Evolutionary conservation across 306 rosid genomes (phyloP).

Genomic region (Vicia villosa): DNA sequence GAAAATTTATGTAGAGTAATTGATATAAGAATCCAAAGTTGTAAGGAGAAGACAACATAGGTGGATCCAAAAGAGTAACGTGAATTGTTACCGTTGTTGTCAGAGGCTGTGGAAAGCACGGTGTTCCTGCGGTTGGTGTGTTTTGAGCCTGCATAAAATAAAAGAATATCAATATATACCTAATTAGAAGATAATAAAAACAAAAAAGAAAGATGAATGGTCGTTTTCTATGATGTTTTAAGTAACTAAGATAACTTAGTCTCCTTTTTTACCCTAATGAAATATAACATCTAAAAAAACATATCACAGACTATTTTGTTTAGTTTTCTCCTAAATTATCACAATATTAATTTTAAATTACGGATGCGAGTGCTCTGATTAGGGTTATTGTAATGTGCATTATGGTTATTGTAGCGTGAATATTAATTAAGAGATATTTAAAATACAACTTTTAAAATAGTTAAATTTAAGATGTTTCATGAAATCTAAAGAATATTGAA

Average conservation of each 20-base stretch:
- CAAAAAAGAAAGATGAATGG: not conserved
- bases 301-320: not conserved
- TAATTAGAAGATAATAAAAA: not conserved
- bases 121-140: slow-evolving; percentile 60
- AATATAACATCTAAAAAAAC: not conserved
- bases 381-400: too few species aligned
- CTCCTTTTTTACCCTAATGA: not conserved
- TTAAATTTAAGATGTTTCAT: too few species aligned
- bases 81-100: slow-evolving; percentile 53
- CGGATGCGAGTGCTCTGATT: too few species aligned
- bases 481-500: too few species aligned
- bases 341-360: too few species aligned
- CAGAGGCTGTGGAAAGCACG: slow-evolving; percentile 65
- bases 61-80: slow-evolving; percentile 50
- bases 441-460: too few species aligned
- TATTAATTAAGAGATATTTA: too few species aligned
- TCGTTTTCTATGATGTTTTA: slow-evolving; percentile 11
- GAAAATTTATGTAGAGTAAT: not conserved
- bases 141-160: slow-evolving; percentile 54
- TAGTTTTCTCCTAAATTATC: not conserved
- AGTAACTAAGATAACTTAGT: not conserved
- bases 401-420: too few species aligned
- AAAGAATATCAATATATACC: not conserved
- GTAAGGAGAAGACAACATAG: slow-evolving; percentile 36
- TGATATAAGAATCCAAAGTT: slow-evolving; percentile 33